Percentiles rank a stretch among this genome's conserved stretches.
These are phyloP conservation scores for Penicillium verrucosum DNA, from an alignment of 2,329 filamentous ascomycete species.

Conservation along the genomic window DNA sequence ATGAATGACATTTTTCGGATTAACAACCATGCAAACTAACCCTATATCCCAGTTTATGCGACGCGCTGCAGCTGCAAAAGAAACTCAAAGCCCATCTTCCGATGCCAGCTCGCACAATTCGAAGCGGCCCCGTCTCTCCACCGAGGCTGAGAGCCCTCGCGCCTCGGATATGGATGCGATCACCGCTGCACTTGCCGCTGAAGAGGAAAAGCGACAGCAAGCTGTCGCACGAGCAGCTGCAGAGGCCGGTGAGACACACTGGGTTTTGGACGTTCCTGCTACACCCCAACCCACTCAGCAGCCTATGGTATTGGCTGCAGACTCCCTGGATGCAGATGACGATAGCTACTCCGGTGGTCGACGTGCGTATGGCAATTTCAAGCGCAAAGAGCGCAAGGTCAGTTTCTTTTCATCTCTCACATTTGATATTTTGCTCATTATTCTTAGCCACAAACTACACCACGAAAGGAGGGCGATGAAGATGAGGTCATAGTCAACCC, in stretches of 20 bases:
- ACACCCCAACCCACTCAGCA: slow-evolving; percentile 19
- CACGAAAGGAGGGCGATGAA: slow-evolving; percentile 9
- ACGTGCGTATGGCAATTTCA: slow-evolving; percentile 40
- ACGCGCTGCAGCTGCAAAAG: slow-evolving; percentile 65
- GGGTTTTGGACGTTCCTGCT: slow-evolving; percentile 39
- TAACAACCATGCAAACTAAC: background rate
- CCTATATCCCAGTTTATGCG: slow-evolving; percentile 71
- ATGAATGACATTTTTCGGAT: slow-evolving; percentile 5
- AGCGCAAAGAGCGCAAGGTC: slow-evolving; percentile 31
- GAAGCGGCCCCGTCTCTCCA: slow-evolving; percentile 38
- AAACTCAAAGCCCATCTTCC: slow-evolving; percentile 37
- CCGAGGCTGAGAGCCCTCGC: slow-evolving; percentile 15
- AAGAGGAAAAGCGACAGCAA: slow-evolving; percentile 41
- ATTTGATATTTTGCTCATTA: background rate
- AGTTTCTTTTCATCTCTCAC: slow-evolving; percentile 10
- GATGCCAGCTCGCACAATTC: slow-evolving; percentile 26
- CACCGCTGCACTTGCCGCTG: slow-evolving; percentile 39
- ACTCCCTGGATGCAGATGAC: slow-evolving; percentile 35
- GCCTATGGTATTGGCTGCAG: slow-evolving; percentile 32
- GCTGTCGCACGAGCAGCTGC: slow-evolving; percentile 41
- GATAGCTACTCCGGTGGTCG: slow-evolving; percentile 33
- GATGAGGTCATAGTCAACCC: slow-evolving; percentile 1
- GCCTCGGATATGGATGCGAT: slow-evolving; percentile 41
- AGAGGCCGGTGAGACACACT: slow-evolving; percentile 45
- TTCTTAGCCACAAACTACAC: background rate